phyloP scores from a whole-genome alignment of 2,329 filamentous ascomycete genomes.

The Diaporthe ilicicola region DNA sequence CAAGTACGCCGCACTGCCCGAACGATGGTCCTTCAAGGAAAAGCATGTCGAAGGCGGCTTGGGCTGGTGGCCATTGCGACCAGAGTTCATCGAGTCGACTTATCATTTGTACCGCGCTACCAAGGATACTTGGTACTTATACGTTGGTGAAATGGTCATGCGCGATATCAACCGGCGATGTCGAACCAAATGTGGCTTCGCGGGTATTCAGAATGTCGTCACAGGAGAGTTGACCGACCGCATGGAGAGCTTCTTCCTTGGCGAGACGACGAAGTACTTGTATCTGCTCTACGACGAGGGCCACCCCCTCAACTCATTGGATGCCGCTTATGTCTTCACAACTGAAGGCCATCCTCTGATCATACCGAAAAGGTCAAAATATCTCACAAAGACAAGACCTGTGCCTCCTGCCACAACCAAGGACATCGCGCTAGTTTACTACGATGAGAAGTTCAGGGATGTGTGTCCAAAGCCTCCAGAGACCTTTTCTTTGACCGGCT shows the following conservation, averaged over 20 bases:
- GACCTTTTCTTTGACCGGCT: conserved; percentile 74
- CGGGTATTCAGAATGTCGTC: conserved; percentile 83
- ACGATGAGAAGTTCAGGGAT: conserved; percentile 58
- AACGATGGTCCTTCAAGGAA: conserved; percentile 89
- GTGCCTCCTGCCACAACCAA: conserved; percentile 31
- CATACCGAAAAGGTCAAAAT: conserved; percentile 66
- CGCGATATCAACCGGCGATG: conserved; percentile 88
- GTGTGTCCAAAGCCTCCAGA: conserved; percentile 73
- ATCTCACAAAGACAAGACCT: conserved; percentile 37
- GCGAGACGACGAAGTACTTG: conserved; percentile 95
- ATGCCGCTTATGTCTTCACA: conserved; percentile 90
- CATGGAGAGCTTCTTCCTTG: conserved; percentile 99
- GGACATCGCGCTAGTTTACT: conserved; percentile 43
- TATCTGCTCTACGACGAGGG: conserved; percentile 88
- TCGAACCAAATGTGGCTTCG: conserved; percentile 92
- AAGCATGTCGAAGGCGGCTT: conserved; percentile 86
- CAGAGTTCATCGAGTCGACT: conserved; percentile 96
- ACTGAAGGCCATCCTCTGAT: conserved; percentile 95
- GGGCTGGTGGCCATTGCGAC: conserved; percentile 93
- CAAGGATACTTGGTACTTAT: conserved; percentile 93
- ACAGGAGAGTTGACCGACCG: conserved; percentile 89
- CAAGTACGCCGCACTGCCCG: conserved; percentile 90
- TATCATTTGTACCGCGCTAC: conserved; percentile 97
- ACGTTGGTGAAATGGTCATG: conserved; percentile 95
- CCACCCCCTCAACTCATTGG: conserved; percentile 87